A percentile compares a stretch with the other conserved stretches of the same genome.
Conservation (phyloP, 2,329 filamentous ascomycete species). For the Ceratocystis cubensis region DNA sequence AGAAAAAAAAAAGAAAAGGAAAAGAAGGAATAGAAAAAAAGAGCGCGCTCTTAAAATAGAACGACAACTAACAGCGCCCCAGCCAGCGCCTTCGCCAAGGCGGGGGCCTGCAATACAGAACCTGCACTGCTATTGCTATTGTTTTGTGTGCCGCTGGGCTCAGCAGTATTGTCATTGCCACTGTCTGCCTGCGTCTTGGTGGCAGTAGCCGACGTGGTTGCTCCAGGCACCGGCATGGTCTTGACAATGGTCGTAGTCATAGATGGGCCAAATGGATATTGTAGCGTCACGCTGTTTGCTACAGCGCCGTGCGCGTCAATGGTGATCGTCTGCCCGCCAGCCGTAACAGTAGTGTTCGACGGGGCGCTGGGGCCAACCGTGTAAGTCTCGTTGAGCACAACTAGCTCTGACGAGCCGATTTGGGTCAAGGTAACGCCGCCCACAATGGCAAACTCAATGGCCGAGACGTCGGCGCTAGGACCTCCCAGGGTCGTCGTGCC, state of each 20-base stretch:
- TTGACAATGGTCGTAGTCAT: constrained; percentile 25
- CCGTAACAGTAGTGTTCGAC: constrained; percentile 32
- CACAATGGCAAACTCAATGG: constrained; percentile 36
- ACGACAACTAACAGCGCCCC: constrained; percentile 1
- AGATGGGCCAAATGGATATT: constrained; percentile 36
- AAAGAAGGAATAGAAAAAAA: not conserved
- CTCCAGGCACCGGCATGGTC: constrained; percentile 30
- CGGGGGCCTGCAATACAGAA: not conserved
- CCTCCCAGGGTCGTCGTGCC: constrained; percentile 34
- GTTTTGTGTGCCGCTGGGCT: constrained; percentile 16
- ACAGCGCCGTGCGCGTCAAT: constrained; percentile 39
- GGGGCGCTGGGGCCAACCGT: constrained; percentile 36
- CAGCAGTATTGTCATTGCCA: constrained; percentile 21
- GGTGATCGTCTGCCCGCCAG: constrained; percentile 38
- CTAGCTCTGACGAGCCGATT: constrained; percentile 36
- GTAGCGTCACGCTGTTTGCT: constrained; percentile 35
- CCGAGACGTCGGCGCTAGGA: constrained; percentile 26
- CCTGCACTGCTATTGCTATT: not conserved
- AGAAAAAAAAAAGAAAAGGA: not conserved
- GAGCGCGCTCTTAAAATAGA: not conserved
- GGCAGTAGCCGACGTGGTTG: not conserved
- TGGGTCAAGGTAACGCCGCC: constrained; percentile 42
- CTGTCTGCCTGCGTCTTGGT: constrained; percentile 18
- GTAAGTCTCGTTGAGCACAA: constrained; percentile 40
- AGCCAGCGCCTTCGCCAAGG: not conserved